These are phyloP conservation scores for Thuja plicata DNA, from an alignment of 83 land plant genomes.

Conservation along the genomic window DNA sequence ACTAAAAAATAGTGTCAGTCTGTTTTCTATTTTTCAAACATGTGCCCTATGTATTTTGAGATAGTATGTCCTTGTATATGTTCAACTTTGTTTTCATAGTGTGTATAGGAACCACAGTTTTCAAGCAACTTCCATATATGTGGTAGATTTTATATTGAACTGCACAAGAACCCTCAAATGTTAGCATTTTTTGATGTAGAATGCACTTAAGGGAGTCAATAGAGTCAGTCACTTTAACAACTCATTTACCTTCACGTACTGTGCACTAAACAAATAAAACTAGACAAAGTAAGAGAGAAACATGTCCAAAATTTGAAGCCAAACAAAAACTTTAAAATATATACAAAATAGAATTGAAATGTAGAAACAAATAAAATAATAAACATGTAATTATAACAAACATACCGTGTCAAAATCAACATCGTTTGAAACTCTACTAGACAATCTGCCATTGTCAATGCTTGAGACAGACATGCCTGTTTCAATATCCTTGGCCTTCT, in stretches of 20 bases:
- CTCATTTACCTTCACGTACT: neutral
- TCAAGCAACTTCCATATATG: neutral
- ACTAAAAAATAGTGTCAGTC: neutral
- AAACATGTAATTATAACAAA: neutral
- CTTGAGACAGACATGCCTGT: neutral
- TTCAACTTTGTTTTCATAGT: neutral
- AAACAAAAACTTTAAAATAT: neutral
- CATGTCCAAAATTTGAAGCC: neutral
- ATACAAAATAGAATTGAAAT: neutral
- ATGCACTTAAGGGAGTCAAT: neutral
- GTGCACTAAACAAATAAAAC: neutral
- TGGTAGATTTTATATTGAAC: neutral
- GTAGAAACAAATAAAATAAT: neutral
- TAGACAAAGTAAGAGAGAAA: neutral
- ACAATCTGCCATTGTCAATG: neutral
- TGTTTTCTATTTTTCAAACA: neutral
- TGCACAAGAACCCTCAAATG: neutral
- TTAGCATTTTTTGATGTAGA: neutral
- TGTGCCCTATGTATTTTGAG: neutral
- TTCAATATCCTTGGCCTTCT: neutral
- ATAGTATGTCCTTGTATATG: neutral
- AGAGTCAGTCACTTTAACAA: neutral
- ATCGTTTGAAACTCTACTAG: constrained; percentile 1
- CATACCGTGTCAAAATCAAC: constrained; percentile 6
- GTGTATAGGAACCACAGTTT: neutral